Percentiles rank a stretch among this genome's conserved stretches.
Conservation (phyloP, 768 basidiomycete species). For the Xerocomellus chrysenteron region DNA sequence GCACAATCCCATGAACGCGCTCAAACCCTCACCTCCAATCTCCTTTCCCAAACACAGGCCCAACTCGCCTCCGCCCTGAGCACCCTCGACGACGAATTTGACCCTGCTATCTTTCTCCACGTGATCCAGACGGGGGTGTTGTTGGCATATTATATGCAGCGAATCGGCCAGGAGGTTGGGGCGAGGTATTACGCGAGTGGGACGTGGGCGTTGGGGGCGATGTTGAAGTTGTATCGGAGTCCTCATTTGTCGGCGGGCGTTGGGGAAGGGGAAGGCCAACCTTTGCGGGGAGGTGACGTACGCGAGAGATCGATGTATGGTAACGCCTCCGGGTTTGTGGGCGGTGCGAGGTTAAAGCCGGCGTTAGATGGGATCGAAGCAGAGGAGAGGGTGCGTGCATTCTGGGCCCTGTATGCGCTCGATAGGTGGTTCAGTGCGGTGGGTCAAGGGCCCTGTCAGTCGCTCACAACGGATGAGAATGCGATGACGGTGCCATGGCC, state of each 20-base stretch:
- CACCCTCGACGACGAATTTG: constrained; percentile 30
- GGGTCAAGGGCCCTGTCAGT: constrained; percentile 19
- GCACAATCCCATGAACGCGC: constrained; percentile 24
- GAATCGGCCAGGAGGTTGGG: constrained; percentile 55
- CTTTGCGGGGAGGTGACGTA: neutral
- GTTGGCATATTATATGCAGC: constrained; percentile 65
- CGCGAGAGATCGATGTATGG: neutral
- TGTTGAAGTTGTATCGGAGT: constrained; percentile 45
- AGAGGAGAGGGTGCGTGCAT: constrained; percentile 39
- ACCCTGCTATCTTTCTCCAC: constrained; percentile 44
- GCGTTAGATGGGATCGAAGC: constrained; percentile 34
- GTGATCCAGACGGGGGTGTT: constrained; percentile 63
- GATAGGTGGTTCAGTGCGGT: constrained; percentile 35
- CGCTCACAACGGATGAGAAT: constrained; percentile 25
- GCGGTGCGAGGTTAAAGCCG: constrained; percentile 27
- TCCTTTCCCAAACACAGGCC: constrained; percentile 50
- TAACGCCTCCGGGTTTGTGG: constrained; percentile 8
- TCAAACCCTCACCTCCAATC: constrained; percentile 15
- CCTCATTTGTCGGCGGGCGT: neutral
- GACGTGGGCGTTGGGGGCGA: constrained; percentile 45
- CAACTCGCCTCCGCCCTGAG: constrained; percentile 46
- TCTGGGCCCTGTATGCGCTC: constrained; percentile 37
- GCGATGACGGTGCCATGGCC: constrained; percentile 46
- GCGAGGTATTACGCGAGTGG: constrained; percentile 57
- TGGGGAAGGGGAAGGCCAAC: neutral